Evolutionary conservation across 1,284 basidiomycete species (phyloP).

Genomic region (Sporisorium graminicola): DNA sequence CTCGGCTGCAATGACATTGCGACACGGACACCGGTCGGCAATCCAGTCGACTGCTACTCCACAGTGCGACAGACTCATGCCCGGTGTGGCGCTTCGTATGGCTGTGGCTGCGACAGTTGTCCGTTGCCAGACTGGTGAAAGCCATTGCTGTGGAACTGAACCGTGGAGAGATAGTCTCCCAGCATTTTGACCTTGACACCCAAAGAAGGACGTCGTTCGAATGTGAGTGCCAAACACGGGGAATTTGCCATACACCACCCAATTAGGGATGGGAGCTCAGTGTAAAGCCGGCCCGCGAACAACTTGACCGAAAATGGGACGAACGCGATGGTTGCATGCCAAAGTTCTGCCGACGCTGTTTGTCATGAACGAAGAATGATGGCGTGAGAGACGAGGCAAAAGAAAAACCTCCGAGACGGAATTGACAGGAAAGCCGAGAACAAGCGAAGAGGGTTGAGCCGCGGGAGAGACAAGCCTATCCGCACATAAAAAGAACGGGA

Average conservation of each 20-base stretch:
- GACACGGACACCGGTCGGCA: not conserved
- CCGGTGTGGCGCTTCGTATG: not conserved
- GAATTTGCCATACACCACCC: not conserved
- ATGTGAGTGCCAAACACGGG: too few relatives aligned
- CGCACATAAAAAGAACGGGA: not conserved
- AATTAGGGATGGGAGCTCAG: not conserved
- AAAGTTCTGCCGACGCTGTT: not conserved
- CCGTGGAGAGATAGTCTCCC: not conserved
- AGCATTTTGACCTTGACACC: not conserved
- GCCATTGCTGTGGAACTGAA: too few relatives aligned
- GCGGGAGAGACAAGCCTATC: not conserved
- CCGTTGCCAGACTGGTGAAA: not conserved
- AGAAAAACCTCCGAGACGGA: not conserved
- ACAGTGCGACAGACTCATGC: not conserved
- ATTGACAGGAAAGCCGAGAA: not conserved
- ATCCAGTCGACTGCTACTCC: not conserved
- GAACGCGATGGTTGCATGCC: not conserved
- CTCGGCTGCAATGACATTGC: not conserved
- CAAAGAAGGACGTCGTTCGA: too few relatives aligned
- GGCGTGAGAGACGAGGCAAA: not conserved
- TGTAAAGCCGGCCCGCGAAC: not conserved
- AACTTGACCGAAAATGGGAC: too few relatives aligned
- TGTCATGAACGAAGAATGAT: not conserved
- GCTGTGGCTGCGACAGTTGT: not conserved
- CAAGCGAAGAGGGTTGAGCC: not conserved